Evolutionary conservation across 805 yeast species (phyloP), one percentile per base, ranked within the genome.

Genomic region (Suhomyces tanzawaensis): DNA sequence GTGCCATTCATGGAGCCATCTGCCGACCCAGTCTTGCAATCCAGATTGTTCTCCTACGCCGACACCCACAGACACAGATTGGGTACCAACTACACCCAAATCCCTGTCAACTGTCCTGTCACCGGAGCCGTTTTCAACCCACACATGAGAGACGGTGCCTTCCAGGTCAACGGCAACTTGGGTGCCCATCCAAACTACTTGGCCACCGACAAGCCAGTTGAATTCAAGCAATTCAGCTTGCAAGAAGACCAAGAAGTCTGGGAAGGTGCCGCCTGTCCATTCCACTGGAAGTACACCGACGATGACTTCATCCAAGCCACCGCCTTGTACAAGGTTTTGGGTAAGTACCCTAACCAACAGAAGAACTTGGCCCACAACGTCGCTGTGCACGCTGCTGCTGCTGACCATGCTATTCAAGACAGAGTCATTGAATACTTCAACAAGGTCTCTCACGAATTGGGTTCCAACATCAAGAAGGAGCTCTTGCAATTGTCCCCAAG

Each of bases 261-360:
- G 93, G 66, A 69, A 40, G 93, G 93, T 41, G 77, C 88, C 38
- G 93, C 93, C 32, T 68, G 81, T 45, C 87, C 91, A 47, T 85
- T 77, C 79, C 93, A 88, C 69, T 89, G 96, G 96, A 74, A 76
- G 40, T 77, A 77, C 39, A 66, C 74, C 19, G 83, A 81, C 36
- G 87, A 77, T 43, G 96, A 90, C 67, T 90, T 68, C 61, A 74
- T 64, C 46, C 96, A 90, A 69, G 84, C 96, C 35, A 70, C 82
- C 45, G 80, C 62, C 23, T 74, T 90, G 53, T 91, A 88, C 80
- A 72, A 83, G 41, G 93, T 86, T 24, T 74, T 86, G 58, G 84
- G 84, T 37, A 82, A 67, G 58, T 79, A 81, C 54, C 79, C 85
- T 12, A 88, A 89, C 51, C 95, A 87, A 65, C 96, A 88, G 69